Evolutionary conservation across 306 rosid genomes (phyloP).

Genomic region (Castanea sativa): DNA sequence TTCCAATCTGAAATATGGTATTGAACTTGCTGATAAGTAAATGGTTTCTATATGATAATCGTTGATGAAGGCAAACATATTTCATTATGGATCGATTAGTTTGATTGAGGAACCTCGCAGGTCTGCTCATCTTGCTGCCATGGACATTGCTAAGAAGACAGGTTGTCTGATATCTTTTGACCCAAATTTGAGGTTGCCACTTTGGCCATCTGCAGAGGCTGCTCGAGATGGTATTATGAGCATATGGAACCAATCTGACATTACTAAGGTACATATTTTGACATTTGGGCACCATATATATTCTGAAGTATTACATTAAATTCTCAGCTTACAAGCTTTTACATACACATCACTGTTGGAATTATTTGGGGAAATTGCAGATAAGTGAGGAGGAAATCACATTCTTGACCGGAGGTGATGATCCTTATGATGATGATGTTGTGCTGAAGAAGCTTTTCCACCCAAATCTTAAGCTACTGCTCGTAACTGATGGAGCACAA

Average conservation of each 20-base stretch:
- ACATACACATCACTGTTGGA: neutral
- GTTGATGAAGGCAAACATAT: constrained; percentile 29
- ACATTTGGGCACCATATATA: neutral
- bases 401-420: constrained; percentile 51
- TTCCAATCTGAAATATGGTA: neutral
- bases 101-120: constrained; percentile 31
- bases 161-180: constrained; percentile 31
- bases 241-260: constrained; percentile 34
- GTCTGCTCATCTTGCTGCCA: constrained; percentile 34
- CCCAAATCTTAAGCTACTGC: constrained; percentile 56
- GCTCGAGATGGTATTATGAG: constrained; percentile 30
- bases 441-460: constrained; percentile 54
- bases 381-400: constrained; percentile 51
- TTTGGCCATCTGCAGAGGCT: constrained; percentile 32
- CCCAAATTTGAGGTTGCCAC: constrained; percentile 32
- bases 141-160: constrained; percentile 24
- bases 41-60: neutral
- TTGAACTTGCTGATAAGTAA: neutral
- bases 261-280: constrained; percentile 25
- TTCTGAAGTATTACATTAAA: neutral
- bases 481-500: constrained; percentile 53
- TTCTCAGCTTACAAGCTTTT: neutral
- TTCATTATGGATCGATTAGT: constrained; percentile 42
- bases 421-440: constrained; percentile 57
- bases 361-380: constrained; percentile 31